Evolutionary conservation across 352 stramenopile genomes (phyloP).

Genomic region (Thraustochytrium sp.): DNA sequence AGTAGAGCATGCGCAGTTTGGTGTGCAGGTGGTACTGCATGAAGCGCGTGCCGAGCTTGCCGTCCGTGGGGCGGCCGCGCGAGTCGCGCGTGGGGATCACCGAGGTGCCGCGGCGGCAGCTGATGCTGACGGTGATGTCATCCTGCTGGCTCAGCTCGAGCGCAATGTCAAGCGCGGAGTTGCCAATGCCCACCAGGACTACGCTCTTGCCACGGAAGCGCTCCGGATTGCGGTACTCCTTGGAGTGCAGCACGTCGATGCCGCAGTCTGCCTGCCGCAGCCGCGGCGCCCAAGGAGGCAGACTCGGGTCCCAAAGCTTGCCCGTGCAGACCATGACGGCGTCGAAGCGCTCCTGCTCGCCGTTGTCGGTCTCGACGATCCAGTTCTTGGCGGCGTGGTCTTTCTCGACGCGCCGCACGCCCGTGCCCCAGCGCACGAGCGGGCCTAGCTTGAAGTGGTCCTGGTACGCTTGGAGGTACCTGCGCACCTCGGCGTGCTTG

Average conservation of each 20-base stretch:
- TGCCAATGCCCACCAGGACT: neutral
- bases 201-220: neutral
- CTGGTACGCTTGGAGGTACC: neutral
- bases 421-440: neutral
- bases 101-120: neutral
- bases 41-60: neutral
- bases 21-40: neutral
- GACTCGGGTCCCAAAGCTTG: conserved; percentile 14
- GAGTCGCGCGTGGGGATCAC: neutral
- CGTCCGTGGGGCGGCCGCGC: neutral
- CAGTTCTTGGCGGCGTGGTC: neutral
- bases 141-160: conserved; percentile 3
- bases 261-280: too few relatives aligned
- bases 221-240: neutral
- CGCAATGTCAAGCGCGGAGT: conserved; percentile 10
- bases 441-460: neutral
- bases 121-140: neutral
- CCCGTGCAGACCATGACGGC: conserved; percentile 4
- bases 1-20: neutral
- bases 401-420: neutral
- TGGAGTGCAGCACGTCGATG: neutral
- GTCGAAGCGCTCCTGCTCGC: neutral
- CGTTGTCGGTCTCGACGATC: neutral
- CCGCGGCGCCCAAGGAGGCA: neutral
- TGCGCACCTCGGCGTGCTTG: neutral